A percentile compares a stretch with the other conserved stretches of the same genome.
These are phyloP conservation scores for Lithospermum erythrorhizon DNA, from an alignment of 257 asterid species.

Conservation along the genomic window DNA sequence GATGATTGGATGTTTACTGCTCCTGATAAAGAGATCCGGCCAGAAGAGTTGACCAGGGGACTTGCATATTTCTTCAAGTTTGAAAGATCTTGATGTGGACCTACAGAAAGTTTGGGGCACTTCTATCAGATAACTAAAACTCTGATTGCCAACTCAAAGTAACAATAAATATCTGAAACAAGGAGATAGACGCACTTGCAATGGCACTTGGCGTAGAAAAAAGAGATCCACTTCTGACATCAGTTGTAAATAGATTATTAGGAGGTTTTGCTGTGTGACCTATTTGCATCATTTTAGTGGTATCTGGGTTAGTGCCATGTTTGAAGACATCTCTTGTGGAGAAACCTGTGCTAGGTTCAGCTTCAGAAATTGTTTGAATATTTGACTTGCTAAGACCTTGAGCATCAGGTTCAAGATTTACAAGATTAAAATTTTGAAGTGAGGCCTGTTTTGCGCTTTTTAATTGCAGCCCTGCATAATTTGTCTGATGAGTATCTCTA, in stretches of 20 bases:
- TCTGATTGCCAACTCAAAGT: constrained; percentile 18
- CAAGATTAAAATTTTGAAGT: constrained; percentile 10
- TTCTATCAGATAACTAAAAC: constrained; percentile 23
- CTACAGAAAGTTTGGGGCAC: constrained; percentile 24
- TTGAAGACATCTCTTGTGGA: constrained; percentile 23
- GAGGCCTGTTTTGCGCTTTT: constrained; percentile 13
- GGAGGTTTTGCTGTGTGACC: constrained; percentile 22
- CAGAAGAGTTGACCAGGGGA: constrained; percentile 30
- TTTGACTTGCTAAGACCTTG: constrained; percentile 12
- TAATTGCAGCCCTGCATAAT: constrained; percentile 2
- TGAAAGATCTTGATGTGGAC: constrained; percentile 23
- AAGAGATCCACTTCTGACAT: constrained; percentile 25
- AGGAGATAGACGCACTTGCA: constrained; percentile 20
- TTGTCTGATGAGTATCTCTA: constrained; percentile 12
- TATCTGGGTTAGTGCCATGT: constrained; percentile 30
- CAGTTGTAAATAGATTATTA: constrained; percentile 23
- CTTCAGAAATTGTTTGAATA: constrained; percentile 26
- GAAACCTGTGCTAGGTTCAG: constrained; percentile 23
- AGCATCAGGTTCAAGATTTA: constrained; percentile 6
- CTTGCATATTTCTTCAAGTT: constrained; percentile 29
- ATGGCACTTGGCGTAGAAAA: constrained; percentile 25
- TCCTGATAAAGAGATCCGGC: constrained; percentile 22
- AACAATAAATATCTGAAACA: constrained; percentile 17
- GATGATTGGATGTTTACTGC: constrained; percentile 26
- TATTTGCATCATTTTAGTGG: constrained; percentile 20